Evolutionary conservation across 176 grass and related monocot species (phyloP).

Genomic region (Musa troglodytarum): DNA sequence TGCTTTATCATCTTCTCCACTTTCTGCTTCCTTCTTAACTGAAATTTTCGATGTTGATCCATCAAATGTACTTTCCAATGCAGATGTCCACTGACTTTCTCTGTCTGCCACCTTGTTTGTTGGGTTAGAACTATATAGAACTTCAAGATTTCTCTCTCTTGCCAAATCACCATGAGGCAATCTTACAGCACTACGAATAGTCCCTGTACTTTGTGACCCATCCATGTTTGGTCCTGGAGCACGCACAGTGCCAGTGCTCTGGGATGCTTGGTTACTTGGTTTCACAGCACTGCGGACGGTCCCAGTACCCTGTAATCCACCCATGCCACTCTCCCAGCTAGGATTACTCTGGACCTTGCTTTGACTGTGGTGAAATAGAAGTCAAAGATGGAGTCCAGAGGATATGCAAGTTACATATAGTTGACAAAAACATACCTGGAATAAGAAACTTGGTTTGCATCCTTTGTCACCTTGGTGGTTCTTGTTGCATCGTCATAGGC

Average conservation of each 20-base stretch:
- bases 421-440: slow-evolving; percentile 36
- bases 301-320: slow-evolving; percentile 10
- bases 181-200: slow-evolving; percentile 46
- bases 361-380: slow-evolving; percentile 35
- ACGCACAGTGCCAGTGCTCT: background rate
- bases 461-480: slow-evolving; percentile 52
- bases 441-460: slow-evolving; percentile 37
- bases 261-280: background rate
- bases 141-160: slow-evolving; percentile 47
- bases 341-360: slow-evolving; percentile 40
- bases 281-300: slow-evolving; percentile 48
- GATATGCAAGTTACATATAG: background rate
- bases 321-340: slow-evolving; percentile 33
- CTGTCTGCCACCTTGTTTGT: slow-evolving; percentile 33
- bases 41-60: slow-evolving; percentile 31
- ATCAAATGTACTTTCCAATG: slow-evolving; percentile 40
- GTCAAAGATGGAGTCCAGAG: slow-evolving; percentile 12
- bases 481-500: slow-evolving; percentile 51
- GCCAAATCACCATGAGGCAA: slow-evolving; percentile 38
- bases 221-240: background rate
- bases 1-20: slow-evolving; percentile 28
- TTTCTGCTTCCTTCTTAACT: slow-evolving; percentile 36
- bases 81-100: slow-evolving; percentile 46
- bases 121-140: slow-evolving; percentile 36
- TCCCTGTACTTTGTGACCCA: slow-evolving; percentile 60